These are phyloP conservation scores for Phytopythium boreale DNA, from an alignment of 352 stramenopile genomes.

Conservation along the genomic window DNA sequence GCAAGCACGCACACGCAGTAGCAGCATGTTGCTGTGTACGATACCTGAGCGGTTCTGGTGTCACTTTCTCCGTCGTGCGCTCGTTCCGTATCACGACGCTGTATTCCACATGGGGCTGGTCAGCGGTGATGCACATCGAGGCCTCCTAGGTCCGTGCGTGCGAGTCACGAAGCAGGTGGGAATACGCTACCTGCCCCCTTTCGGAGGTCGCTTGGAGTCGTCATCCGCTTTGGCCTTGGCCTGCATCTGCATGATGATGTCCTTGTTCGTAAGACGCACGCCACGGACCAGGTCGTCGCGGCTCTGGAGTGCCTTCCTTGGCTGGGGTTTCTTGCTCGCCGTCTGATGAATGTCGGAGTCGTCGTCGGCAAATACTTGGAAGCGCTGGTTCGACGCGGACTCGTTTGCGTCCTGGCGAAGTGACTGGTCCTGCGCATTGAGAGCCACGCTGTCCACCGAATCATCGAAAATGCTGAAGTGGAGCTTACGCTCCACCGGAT, in stretches of 20 bases:
- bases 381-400: slow-evolving; percentile 32
- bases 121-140: slow-evolving; percentile 1
- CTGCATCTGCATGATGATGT: slow-evolving; percentile 61
- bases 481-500: slow-evolving; percentile 78
- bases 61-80: slow-evolving; percentile 7
- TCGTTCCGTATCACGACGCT: slow-evolving; percentile 4
- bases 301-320: slow-evolving; percentile 58
- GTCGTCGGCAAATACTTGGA: slow-evolving; percentile 54
- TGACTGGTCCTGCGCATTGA: slow-evolving; percentile 49
- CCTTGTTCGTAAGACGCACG: slow-evolving; percentile 73
- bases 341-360: slow-evolving; percentile 14
- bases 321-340: slow-evolving; percentile 30
- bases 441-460: slow-evolving; percentile 61
- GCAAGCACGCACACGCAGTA: slow-evolving; percentile 3
- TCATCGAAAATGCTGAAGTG: slow-evolving; percentile 85
- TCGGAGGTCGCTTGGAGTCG: slow-evolving; percentile 12
- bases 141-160: background rate
- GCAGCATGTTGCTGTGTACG: slow-evolving; percentile 1
- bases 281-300: slow-evolving; percentile 64
- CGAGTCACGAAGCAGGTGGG: slow-evolving; percentile 1
- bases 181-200: slow-evolving; percentile 36
- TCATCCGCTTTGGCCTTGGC: slow-evolving; percentile 8
- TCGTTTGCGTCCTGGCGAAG: slow-evolving; percentile 39
- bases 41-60: slow-evolving; percentile 9
- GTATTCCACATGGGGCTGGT: slow-evolving; percentile 3